These are phyloP conservation scores for Cytospora leucostoma DNA, from an alignment of 2,329 filamentous ascomycete genomes.

Conservation along the genomic window DNA sequence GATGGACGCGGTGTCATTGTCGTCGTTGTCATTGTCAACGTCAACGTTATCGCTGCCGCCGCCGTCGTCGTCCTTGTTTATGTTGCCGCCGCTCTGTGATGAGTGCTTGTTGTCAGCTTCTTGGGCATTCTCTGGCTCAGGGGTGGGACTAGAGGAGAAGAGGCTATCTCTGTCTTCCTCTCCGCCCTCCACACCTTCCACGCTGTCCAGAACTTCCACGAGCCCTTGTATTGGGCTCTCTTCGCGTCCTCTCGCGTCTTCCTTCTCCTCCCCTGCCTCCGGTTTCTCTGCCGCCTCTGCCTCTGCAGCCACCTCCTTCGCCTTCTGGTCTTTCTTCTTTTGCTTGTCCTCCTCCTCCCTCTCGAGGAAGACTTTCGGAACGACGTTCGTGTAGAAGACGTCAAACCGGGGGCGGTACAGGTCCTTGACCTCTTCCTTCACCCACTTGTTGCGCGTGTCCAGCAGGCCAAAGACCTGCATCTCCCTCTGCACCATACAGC, in stretches of 20 bases:
- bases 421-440: constrained; percentile 17
- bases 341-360: background rate
- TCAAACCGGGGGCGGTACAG: constrained; percentile 19
- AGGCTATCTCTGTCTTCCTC: constrained; percentile 1
- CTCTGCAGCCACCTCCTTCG: background rate
- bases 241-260: background rate
- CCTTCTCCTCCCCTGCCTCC: background rate
- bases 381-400: background rate
- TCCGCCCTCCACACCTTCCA: background rate
- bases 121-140: background rate
- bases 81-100: background rate
- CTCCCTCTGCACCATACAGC: constrained; percentile 14
- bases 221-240: background rate
- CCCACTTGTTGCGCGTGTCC: constrained; percentile 15
- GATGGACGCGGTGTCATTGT: constrained; percentile 2
- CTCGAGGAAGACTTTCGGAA: constrained; percentile 6
- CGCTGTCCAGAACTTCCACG: background rate
- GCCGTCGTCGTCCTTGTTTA: background rate
- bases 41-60: background rate
- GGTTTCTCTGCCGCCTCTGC: background rate
- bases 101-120: background rate
- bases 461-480: constrained; percentile 5
- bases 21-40: background rate
- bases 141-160: background rate
- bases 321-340: background rate